Evolutionary conservation across 441 rosid genomes (phyloP).

Genomic region (Raphanus hybrid): DNA sequence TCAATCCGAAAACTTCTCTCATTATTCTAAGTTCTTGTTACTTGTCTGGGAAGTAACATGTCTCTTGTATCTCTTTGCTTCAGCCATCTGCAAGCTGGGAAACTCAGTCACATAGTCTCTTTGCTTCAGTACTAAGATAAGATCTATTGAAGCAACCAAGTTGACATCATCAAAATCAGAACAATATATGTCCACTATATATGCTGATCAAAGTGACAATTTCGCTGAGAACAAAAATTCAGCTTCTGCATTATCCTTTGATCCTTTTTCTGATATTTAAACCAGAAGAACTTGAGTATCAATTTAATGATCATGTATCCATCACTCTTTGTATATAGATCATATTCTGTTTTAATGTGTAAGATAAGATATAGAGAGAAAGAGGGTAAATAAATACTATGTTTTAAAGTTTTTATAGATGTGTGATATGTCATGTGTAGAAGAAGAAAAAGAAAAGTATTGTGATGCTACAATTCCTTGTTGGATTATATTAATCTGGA

Average conservation of each 20-base stretch:
- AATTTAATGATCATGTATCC: constrained; percentile 21
- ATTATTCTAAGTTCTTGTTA: neutral
- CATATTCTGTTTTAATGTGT: neutral
- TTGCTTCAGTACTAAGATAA: constrained; percentile 42
- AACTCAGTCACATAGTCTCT: constrained; percentile 46
- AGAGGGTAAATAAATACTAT: neutral
- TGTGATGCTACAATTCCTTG: constrained; percentile 23
- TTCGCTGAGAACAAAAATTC: neutral
- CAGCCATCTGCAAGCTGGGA: constrained; percentile 53
- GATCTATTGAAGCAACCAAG: constrained; percentile 5
- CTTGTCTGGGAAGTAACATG: constrained; percentile 24
- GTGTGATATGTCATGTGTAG: constrained; percentile 6
- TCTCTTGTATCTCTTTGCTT: constrained; percentile 37
- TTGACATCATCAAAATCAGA: constrained; percentile 21
- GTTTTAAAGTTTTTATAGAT: constrained; percentile 7
- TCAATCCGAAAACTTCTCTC: neutral
- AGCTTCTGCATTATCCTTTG: constrained; percentile 18
- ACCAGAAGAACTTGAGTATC: constrained; percentile 35
- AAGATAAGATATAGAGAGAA: constrained; percentile 1
- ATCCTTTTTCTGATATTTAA: constrained; percentile 36
- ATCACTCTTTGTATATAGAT: constrained; percentile 20
- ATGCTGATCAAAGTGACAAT: constrained; percentile 22
- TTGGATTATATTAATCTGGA: constrained; percentile 14
- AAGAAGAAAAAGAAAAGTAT: constrained; percentile 32
- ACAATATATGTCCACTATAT: constrained; percentile 26